Conservation (phyloP, 2,329 filamentous ascomycete species). For the Xylariaceae sp. region DNA sequence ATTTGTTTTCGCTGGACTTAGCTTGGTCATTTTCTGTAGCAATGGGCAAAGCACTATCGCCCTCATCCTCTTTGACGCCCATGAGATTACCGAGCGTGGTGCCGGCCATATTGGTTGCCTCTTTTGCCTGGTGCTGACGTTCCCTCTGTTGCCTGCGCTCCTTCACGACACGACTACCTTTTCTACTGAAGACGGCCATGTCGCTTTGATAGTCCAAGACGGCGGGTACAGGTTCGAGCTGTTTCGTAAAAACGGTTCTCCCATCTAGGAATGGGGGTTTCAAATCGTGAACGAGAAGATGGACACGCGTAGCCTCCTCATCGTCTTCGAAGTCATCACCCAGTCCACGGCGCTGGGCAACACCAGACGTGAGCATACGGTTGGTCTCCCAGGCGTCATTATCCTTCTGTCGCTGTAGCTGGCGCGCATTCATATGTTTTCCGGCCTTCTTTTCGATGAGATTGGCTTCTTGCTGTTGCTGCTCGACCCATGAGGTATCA, state of each 20-base stretch:
- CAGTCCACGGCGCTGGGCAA: conserved; percentile 83
- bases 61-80: conserved; percentile 89
- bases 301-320: conserved; percentile 82
- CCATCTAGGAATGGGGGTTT: conserved; percentile 94
- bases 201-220: conserved; percentile 93
- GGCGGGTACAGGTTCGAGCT: conserved; percentile 89
- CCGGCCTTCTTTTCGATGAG: conserved; percentile 76
- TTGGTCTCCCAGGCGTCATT: conserved; percentile 99
- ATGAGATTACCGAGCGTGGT: conserved; percentile 92
- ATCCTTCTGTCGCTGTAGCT: conserved; percentile 84
- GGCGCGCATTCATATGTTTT: conserved; percentile 65
- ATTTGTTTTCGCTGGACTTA: conserved; percentile 68
- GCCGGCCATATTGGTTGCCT: conserved; percentile 88
- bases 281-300: conserved; percentile 88
- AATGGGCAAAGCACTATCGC: conserved; percentile 80
- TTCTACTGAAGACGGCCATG: conserved; percentile 96
- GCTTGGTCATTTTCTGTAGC: conserved; percentile 65
- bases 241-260: conserved; percentile 93
- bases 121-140: conserved; percentile 87
- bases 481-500: conserved; percentile 66
- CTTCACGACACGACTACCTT: conserved; percentile 88
- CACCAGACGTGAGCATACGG: conserved; percentile 93
- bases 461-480: conserved; percentile 67
- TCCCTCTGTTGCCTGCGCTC: conserved; percentile 90
- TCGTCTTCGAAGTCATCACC: conserved; percentile 83